These are phyloP conservation scores for Metschnikowia picachoensis DNA, from an alignment of 805 yeast species.

Conservation along the genomic window DNA sequence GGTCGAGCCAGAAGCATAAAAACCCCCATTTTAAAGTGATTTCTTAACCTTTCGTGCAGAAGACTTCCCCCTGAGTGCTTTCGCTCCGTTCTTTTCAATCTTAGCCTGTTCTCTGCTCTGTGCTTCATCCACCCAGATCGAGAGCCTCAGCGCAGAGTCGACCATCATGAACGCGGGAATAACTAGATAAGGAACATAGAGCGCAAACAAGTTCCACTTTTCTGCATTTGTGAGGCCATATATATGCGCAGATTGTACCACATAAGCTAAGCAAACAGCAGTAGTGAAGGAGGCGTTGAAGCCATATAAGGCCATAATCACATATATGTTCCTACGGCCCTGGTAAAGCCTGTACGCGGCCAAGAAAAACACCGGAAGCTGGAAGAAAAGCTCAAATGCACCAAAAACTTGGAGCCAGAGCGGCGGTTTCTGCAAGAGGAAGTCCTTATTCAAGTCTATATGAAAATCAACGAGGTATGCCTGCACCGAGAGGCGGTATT, in stretches of 20 bases:
- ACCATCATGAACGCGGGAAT: slow-evolving; percentile 57
- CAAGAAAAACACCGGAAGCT: slow-evolving; percentile 70
- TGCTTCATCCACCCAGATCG: slow-evolving; percentile 4
- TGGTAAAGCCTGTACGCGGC: slow-evolving; percentile 30
- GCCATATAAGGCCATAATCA: slow-evolving; percentile 61
- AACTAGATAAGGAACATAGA: slow-evolving; percentile 69
- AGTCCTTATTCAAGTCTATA: slow-evolving; percentile 63
- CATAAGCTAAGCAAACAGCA: slow-evolving; percentile 59
- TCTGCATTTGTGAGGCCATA: slow-evolving; percentile 39
- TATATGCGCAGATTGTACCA: slow-evolving; percentile 31
- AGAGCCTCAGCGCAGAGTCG: slow-evolving; percentile 29
- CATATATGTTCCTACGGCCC: slow-evolving; percentile 17
- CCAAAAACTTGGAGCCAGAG: slow-evolving; percentile 75
- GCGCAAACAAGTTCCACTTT: slow-evolving; percentile 39
- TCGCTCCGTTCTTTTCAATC: too few species aligned
- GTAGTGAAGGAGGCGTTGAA: slow-evolving; percentile 83
- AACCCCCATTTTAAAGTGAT: too few species aligned
- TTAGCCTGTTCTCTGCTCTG: background rate
- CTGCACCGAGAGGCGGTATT: slow-evolving; percentile 48
- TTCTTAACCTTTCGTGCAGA: too few species aligned
- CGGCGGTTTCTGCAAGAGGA: slow-evolving; percentile 56
- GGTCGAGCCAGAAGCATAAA: too few species aligned
- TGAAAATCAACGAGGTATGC: slow-evolving; percentile 53
- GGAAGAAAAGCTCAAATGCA: slow-evolving; percentile 65
- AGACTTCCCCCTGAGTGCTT: too few species aligned